Base-by-base conservation (phyloP, 129 eudicot species). In the Helichrysum umbraculigerum region DNA sequence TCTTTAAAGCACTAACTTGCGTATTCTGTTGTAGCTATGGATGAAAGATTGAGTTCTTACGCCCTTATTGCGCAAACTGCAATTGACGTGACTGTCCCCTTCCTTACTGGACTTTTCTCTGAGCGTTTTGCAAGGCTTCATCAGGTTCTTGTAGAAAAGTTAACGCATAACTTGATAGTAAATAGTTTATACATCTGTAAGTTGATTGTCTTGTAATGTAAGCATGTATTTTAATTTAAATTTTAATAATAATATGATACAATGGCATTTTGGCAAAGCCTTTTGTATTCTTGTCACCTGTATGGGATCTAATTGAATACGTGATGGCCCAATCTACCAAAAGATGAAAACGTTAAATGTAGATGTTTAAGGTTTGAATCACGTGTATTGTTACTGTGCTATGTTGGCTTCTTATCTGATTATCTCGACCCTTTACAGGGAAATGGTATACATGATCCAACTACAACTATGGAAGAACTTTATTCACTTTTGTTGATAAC, bases 21-120 rank as follows among this genome's bases (percentile, higher is more conserved):
- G 10, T 71, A 41, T 32, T 51, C 37, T 81, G 39, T 81, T 81
- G 80, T 75, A 94, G 99, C 89, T 51, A 91, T 94, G 97, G 99
- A 94, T 77, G 99, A 94, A 83, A 91, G 99, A 83, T 84, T 94
- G 81, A 87, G 92, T 78, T 89, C 97, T 32, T 94, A 91, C 65
- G 97, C 96, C 51, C 97, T 91, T 81, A 94, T 94, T 72, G 99
- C 97, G 68, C 88, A 96, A 71, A 92, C 90, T 81, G 87, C 99
- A 75, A 74, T 87, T 77, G 93, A 83, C 63, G 73, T 76, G n/a
- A 75, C 96, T 68, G 68, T 91, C 80, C 97, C 99, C 79, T 83
- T 91, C 44, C 94, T 94, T 59, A 84, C 86, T 20, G 68, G 85
- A 76, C 86, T 86, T 56, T 86, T 94, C 70, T 87, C 90, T 30